phyloP scores from a whole-genome alignment of 768 basidiomycete species.

The Leccinellum luteum region DNA sequence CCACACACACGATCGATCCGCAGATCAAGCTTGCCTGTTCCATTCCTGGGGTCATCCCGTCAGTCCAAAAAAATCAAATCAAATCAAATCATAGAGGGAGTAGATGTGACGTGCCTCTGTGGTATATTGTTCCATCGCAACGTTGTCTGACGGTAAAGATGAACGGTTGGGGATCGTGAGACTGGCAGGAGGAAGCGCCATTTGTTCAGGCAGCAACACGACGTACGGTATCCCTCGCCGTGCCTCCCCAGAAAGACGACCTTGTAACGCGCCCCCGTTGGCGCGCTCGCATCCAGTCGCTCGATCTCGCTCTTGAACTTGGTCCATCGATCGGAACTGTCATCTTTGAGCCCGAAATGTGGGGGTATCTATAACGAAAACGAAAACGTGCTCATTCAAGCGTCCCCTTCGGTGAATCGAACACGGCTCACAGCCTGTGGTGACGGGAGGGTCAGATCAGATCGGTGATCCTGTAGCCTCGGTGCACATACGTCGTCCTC shows the following conservation, averaged over 20 bases:
- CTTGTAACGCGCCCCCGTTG: constrained; percentile 48
- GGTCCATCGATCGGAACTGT: constrained; percentile 49
- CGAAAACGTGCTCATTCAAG: not conserved
- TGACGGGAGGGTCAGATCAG: not conserved
- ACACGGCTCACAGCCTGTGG: constrained; percentile 15
- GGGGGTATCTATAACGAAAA: constrained; percentile 44
- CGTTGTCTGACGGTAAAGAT: constrained; percentile 63
- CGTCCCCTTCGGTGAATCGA: not conserved
- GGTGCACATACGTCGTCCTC: constrained; percentile 12
- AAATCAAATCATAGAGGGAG: not conserved
- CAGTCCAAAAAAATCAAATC: not conserved
- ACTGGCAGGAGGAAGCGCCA: not conserved
- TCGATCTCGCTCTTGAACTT: constrained; percentile 41
- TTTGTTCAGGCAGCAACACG: constrained; percentile 22
- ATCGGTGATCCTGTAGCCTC: not conserved
- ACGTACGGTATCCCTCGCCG: constrained; percentile 71
- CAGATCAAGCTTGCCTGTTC: constrained; percentile 47
- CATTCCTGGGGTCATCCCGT: constrained; percentile 41
- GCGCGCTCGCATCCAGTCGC: constrained; percentile 43
- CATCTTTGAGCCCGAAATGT: constrained; percentile 59
- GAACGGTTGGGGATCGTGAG: constrained; percentile 41
- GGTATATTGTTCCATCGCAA: constrained; percentile 66
- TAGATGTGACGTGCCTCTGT: constrained; percentile 30
- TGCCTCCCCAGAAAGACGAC: constrained; percentile 66
- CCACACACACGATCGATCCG: not conserved